Percentiles rank a stretch among this genome's conserved stretches.
These are phyloP conservation scores for Wickerhamomyces bisporus DNA, from an alignment of 805 yeast genomes.

Conservation along the genomic window DNA sequence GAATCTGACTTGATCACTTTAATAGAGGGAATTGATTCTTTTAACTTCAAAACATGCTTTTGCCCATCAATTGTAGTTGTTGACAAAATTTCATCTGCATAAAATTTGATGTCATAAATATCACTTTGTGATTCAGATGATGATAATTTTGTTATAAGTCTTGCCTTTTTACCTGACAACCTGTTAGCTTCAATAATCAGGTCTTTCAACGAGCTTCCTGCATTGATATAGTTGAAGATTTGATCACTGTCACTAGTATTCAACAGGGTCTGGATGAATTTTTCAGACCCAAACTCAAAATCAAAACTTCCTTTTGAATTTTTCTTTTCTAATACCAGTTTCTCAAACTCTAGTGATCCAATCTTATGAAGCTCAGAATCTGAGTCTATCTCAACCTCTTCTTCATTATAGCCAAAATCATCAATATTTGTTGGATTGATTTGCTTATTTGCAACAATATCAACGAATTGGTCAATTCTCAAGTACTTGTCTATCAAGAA, in stretches of 20 bases:
- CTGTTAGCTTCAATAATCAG: slow-evolving; percentile 19
- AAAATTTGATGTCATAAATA: slow-evolving; percentile 6
- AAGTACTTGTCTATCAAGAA: slow-evolving; percentile 62
- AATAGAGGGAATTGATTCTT: slow-evolving; percentile 5
- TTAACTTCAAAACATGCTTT: slow-evolving; percentile 6
- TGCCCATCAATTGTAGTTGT: slow-evolving; percentile 15
- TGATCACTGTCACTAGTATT: slow-evolving; percentile 20
- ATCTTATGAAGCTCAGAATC: slow-evolving; percentile 17
- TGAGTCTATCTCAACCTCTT: neutral
- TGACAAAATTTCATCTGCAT: slow-evolving; percentile 4
- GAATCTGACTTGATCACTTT: slow-evolving; percentile 13
- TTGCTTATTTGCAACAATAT: slow-evolving; percentile 31
- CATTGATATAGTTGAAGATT: slow-evolving; percentile 18
- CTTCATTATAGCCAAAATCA: slow-evolving; percentile 13
- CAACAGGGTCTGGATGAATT: slow-evolving; percentile 44
- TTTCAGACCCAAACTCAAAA: slow-evolving; percentile 55
- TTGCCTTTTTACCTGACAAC: slow-evolving; percentile 15
- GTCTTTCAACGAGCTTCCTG: slow-evolving; percentile 19
- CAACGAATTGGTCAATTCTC: slow-evolving; percentile 53
- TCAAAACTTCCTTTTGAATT: slow-evolving; percentile 23
- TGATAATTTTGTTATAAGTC: slow-evolving; percentile 20
- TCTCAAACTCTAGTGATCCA: slow-evolving; percentile 32
- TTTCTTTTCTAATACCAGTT: slow-evolving; percentile 25
- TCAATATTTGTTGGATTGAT: slow-evolving; percentile 12
- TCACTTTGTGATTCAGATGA: slow-evolving; percentile 15